Evolutionary conservation across 2,329 filamentous ascomycete species (phyloP), one percentile per base, ranked within the genome.

Genomic region (Aspergillus jensenii): DNA sequence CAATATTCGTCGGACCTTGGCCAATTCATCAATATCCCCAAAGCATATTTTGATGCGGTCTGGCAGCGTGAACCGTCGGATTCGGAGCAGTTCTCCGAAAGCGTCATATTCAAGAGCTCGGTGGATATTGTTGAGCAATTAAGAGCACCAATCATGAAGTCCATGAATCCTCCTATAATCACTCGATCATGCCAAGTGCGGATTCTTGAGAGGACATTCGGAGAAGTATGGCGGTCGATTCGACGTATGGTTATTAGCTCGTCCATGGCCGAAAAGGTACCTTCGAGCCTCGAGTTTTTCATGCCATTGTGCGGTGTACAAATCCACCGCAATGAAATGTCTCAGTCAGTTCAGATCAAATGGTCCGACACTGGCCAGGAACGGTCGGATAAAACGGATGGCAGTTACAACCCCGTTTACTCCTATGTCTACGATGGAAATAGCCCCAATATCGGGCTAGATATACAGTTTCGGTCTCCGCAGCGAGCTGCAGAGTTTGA

Each of bases 351-450:
- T 2, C 60, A 68, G 11, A 52, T 71, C 3, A 68, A 67, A 61
- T 73, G 71, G 70, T 73, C 71, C 3, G 68, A 72, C 50, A 69
- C 68, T 17, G 63, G 62, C 17, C 70, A 73, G 46, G 65, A 67
- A 43, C 54, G 62, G 40, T 64, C 65, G 0, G 58, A 62, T 17
- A 67, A 67, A 45, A 70, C 68, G 1, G 70, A 72, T 27, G 69
- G 68, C 14, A 72, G 62, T 31, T 71, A 72, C 46, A 66, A 71
- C 37, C 58, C 61, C 4, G 48, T 72, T 11, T 65, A 66, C 40
- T 68, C 65, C 2, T 70, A 72, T 35, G 57, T 71, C 1, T 72
- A 73, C 54, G 69, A 73, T 37, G 61, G 62, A 14, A 70, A 58
- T 15, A 66, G 61, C 3, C 70, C 69, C 15, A 72, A 73, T 37